Evolutionary conservation across 78 protist species (phyloP).

Genomic region (Carpediemonas membranifera): DNA sequence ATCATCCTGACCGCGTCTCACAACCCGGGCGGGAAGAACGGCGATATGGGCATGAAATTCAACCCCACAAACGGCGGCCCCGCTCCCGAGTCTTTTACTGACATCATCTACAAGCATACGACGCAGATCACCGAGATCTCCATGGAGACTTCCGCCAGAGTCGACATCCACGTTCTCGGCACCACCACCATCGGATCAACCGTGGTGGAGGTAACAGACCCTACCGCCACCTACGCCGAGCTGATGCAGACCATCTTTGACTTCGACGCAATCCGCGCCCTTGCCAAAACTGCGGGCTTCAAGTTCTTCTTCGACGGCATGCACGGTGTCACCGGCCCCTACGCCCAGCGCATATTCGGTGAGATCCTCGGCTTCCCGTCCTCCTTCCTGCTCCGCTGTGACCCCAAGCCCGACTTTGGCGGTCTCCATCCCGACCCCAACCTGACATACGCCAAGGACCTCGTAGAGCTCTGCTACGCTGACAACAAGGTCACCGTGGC

Average conservation of each 20-base stretch:
- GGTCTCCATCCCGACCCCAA: conserved; percentile 96
- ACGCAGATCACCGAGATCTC: conserved; percentile 26
- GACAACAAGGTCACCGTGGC: conserved; percentile 57
- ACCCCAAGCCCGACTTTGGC: conserved; percentile 80
- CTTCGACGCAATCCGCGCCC: conserved; percentile 40
- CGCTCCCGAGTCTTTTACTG: conserved; percentile 79
- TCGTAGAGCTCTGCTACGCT: conserved; percentile 65
- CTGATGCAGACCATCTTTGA: conserved; percentile 65
- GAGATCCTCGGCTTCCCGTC: conserved; percentile 63
- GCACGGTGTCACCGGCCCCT: conserved; percentile 85
- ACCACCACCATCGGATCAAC: conserved; percentile 7
- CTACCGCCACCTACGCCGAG: conserved; percentile 47
- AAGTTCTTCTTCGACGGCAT: conserved; percentile 63
- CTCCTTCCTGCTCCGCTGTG: conserved; percentile 23
- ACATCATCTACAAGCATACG: conserved; percentile 52
- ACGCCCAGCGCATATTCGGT: conserved; percentile 62
- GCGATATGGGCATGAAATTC: conserved; percentile 92
- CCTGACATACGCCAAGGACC: conserved; percentile 77
- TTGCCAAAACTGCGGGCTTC: conserved; percentile 16
- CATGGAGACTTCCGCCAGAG: conserved; percentile 14
- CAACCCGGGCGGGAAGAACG: conserved; percentile 91
- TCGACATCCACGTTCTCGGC: background rate
- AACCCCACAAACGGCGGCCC: conserved; percentile 85
- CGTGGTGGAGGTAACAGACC: conserved; percentile 60
- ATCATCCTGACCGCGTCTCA: conserved; percentile 84